These are phyloP conservation scores for Claviceps purpurea DNA, from an alignment of 2,329 filamentous ascomycete genomes.

Conservation along the genomic window DNA sequence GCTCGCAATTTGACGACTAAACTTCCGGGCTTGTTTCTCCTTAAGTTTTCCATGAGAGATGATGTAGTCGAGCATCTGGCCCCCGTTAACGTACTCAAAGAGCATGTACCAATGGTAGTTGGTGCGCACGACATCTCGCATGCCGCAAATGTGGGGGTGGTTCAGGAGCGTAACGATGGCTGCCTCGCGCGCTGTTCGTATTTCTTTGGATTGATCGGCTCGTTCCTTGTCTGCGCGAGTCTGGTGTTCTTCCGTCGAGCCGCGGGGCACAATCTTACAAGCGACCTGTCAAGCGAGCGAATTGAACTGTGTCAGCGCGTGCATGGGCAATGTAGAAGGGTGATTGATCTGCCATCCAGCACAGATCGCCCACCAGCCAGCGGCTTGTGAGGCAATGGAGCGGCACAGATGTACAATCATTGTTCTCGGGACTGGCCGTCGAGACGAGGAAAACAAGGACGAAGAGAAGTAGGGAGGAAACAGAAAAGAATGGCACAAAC, in stretches of 20 bases:
- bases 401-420: not conserved
- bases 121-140: conserved; percentile 88
- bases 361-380: not conserved
- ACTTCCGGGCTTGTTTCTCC: conserved; percentile 96
- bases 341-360: not conserved
- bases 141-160: conserved; percentile 90
- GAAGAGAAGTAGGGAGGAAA: not conserved
- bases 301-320: not conserved
- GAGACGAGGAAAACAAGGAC: not conserved
- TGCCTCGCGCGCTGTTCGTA: conserved; percentile 85
- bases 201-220: conserved; percentile 91
- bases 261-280: conserved; percentile 91
- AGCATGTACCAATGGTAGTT: conserved; percentile 99
- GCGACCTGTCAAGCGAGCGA: conserved; percentile 45
- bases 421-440: not conserved
- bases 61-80: conserved; percentile 99
- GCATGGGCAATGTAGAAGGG: not conserved
- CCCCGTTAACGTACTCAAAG: conserved; percentile 96
- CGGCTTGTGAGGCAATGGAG: not conserved
- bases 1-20: conserved; percentile 92
- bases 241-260: conserved; percentile 72
- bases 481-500: conserved; percentile 31
- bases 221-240: conserved; percentile 64
- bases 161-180: conserved; percentile 90
- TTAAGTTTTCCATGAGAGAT: conserved; percentile 96